These are phyloP conservation scores for Botrytis tulipae DNA, from an alignment of 2,329 filamentous ascomycete species.

Conservation along the genomic window DNA sequence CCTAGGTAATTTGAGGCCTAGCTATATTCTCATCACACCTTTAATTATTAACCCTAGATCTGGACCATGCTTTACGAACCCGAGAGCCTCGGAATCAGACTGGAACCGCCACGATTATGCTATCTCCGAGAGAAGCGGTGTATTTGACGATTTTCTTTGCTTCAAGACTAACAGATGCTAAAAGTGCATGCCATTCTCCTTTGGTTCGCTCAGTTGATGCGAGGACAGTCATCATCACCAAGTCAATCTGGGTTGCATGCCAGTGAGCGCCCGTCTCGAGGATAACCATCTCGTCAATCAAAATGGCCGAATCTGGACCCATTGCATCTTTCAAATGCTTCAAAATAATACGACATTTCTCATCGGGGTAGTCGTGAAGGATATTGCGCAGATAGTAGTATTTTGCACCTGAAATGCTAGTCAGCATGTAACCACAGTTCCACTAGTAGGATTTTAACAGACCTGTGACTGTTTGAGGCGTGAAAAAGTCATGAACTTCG, in stretches of 20 bases:
- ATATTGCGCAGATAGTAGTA: slow-evolving; percentile 43
- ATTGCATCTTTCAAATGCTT: slow-evolving; percentile 8
- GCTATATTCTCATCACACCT: neutral
- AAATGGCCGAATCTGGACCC: slow-evolving; percentile 30
- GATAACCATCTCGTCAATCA: slow-evolving; percentile 47
- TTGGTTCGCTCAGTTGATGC: slow-evolving; percentile 40
- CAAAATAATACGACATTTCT: slow-evolving; percentile 27
- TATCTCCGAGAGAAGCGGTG: slow-evolving; percentile 6
- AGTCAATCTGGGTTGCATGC: slow-evolving; percentile 39
- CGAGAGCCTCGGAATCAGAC: neutral
- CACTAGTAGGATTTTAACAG: neutral
- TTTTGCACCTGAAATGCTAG: slow-evolving; percentile 18
- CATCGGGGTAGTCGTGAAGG: slow-evolving; percentile 43
- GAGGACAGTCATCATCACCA: slow-evolving; percentile 42
- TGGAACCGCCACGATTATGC: neutral
- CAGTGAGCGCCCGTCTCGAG: slow-evolving; percentile 39
- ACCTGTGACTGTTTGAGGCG: slow-evolving; percentile 34
- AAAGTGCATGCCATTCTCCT: slow-evolving; percentile 5
- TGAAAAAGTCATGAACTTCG: slow-evolving; percentile 36
- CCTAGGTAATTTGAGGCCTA: neutral
- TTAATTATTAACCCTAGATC: neutral
- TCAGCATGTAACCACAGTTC: neutral
- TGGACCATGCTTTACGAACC: neutral
- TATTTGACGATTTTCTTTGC: neutral
- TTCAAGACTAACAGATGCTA: neutral